Evolutionary conservation across 1,139 yeast species (phyloP), one percentile per base, ranked within the genome.

Genomic region (Trichomonascaceae sp.): DNA sequence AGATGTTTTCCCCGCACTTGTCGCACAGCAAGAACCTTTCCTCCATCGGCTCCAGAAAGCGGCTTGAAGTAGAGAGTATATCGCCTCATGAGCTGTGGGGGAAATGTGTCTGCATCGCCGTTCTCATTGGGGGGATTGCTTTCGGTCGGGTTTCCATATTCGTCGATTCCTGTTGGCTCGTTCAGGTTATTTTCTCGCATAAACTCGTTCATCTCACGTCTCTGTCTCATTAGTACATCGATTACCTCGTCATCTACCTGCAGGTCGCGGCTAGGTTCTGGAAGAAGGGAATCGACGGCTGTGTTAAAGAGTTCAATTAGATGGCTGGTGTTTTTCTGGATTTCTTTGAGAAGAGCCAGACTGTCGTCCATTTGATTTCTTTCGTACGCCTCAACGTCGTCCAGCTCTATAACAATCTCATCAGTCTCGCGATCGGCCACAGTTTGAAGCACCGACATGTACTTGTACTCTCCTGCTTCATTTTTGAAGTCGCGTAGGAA

Each of bases 151-250:
- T n/a, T n/a, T n/a, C n/a, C n/a, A n/a, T n/a, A n/a, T n/a, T n/a
- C n/a, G n/a, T n/a, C n/a, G n/a, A n/a, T n/a, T 31, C 71, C 75
- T 35, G 68, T 65, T 38, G 71, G 69, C 46, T 81, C 93, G 11
- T 11, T 11, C 6, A 20, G 23, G 23, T 20, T 20, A 20, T 20
- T 20, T 43, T 71, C 76, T 43, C 74, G 74, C 30, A 76, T 64
- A 41, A 87, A 69, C 47, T 73, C 73, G 54, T 89, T 89, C 49
- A 94, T 71, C 54, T 81, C 69, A 48, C 71, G 74, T 54, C 99
- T 71, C 61, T 89, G 97, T 50, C 82, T 87, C 45, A 87, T 66
- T 39, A 92, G 84, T 38, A 89, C 93, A 52, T 92, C 98, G 47
- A 92, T 63, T 8, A 89, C 97, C 46, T 84, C 94, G 53, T 85